Evolutionary conservation across 257 asterid genomes (phyloP).

Genomic region (Salvia splendens): DNA sequence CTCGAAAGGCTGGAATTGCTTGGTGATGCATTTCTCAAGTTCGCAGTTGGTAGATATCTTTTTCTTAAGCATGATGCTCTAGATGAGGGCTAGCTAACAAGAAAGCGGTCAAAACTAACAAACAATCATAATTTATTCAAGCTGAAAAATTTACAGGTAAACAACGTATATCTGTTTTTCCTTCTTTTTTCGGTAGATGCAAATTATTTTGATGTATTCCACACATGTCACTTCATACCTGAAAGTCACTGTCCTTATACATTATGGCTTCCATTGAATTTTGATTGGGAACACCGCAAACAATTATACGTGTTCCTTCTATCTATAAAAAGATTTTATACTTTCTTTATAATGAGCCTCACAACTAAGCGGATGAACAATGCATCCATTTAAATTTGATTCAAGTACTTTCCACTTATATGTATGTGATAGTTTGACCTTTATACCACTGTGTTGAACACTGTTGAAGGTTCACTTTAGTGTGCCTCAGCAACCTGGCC

Average conservation of each 20-base stretch:
- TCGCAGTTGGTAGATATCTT: slow-evolving; percentile 89
- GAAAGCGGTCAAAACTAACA: slow-evolving; percentile 78
- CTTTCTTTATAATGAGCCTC: neutral
- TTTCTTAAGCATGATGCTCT: slow-evolving; percentile 66
- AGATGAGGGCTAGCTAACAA: slow-evolving; percentile 94
- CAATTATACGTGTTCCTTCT: slow-evolving; percentile 4
- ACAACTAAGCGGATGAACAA: neutral
- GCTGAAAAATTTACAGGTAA: slow-evolving; percentile 81
- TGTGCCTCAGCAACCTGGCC: neutral
- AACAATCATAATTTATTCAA: slow-evolving; percentile 67
- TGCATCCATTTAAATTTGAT: neutral
- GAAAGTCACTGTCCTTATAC: neutral
- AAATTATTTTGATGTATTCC: neutral
- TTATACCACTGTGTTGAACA: neutral
- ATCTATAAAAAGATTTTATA: neutral
- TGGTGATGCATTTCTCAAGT: slow-evolving; percentile 97
- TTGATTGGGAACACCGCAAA: neutral
- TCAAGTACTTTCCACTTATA: neutral
- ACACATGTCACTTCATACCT: neutral
- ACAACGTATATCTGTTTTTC: slow-evolving; percentile 20
- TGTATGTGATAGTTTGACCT: neutral
- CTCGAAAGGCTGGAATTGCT: slow-evolving; percentile 98
- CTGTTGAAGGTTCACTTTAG: neutral
- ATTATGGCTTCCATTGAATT: neutral
- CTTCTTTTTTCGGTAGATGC: slow-evolving; percentile 3